Base-by-base conservation (phyloP, 2,329 filamentous ascomycete species). In the Aureobasidium sp. region DNA sequence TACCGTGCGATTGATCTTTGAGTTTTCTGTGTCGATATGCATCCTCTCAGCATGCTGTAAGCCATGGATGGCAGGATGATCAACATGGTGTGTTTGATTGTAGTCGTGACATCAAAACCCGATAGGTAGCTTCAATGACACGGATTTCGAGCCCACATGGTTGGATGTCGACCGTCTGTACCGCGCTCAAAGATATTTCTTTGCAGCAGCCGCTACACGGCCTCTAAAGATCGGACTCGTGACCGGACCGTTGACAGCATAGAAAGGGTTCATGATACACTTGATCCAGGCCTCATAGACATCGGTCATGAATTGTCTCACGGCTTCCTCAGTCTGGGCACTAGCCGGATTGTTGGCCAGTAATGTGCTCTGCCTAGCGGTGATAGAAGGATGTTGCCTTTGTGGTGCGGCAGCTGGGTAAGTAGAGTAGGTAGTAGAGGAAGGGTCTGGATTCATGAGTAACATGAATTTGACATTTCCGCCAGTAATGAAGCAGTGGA, bases 281-380 rank as follows among this genome's bases (percentile, higher is more conserved):
- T 99, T 99, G 65, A 96, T 84, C 87, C 93, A 99, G 67, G 86
- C 90, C 76, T 99, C 94, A 76, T 96, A 97, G 13, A 96, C 89
- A 71, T 99, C 94, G 17, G 83, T 81, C 77, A 99, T 96, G 77
- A 97, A 99, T 74, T 90, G 90, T 71, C 90, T 86, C 67, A 97
- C 89, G 4, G 94, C 93, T 77, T 99, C 94, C 76, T 99, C 94
- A 5, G 93, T 95, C 71, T 93, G 90, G 6, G 90, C 87, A 62
- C 87, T 89, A 2, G 87, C 93, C 0, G 93, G 93, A 73, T 96
- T 96, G 66, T 68, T 72, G 54, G 75, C 68, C 62, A 73, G 66
- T 57, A 73, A 62, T 40, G 70, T 67, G 62, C 66, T 70, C 59
- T 72, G 70, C 43, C 69, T 62, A 13, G 67, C 69, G 3, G 68